Base-by-base conservation (phyloP, 441 rosid genomes). In the Dalechampia spathulata region DNA sequence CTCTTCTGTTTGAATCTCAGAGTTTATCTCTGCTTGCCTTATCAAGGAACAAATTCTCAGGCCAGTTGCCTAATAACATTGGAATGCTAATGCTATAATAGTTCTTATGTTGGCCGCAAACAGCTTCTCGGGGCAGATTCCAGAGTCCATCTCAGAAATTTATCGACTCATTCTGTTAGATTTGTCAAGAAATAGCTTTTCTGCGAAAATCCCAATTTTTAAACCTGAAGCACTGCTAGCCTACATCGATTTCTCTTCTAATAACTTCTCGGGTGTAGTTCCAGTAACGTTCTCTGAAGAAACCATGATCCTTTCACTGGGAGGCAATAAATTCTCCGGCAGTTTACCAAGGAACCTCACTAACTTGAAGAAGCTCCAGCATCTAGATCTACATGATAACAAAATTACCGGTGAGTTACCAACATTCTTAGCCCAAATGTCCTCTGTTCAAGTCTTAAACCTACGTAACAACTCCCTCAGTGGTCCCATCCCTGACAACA, bases 361-460 rank as follows among this genome's bases (percentile, higher is more conserved):
- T 0, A 58, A 66, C 37, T 40, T 74, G 48, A 64, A 20, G 51
- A 63, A 63, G 44, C 75, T 71, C 21, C 58, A 67, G 30, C 68
- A 64, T 27, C 63, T 70, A 21, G 71, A 74, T 62, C 66, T 67
- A 43, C 63, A 58, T 6, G 69, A 70, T 73, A 74, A 74, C 65
- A 36, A 42, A 17, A 71, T 74, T 66, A 53, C 71, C 0, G 76
- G 78, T 39, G 66, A 68, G 28, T 25, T 73, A 3, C 76, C 72
- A 2, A 8, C 58, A 8, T 63, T 47, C 30, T 59, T 77, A 25
- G 64, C 52, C 43, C 43, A 60, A 53, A 53, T 67, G 15, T 41
- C 67, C 28, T 32, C 40, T 27, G 71, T 74, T 45, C 68, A 74
- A 48, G 54, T 70, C 41, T 57, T 74, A 41, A 61, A 34, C 49